phyloP scores from a whole-genome alignment of 164 flowering plant species.

The Liquidambar formosana region DNA sequence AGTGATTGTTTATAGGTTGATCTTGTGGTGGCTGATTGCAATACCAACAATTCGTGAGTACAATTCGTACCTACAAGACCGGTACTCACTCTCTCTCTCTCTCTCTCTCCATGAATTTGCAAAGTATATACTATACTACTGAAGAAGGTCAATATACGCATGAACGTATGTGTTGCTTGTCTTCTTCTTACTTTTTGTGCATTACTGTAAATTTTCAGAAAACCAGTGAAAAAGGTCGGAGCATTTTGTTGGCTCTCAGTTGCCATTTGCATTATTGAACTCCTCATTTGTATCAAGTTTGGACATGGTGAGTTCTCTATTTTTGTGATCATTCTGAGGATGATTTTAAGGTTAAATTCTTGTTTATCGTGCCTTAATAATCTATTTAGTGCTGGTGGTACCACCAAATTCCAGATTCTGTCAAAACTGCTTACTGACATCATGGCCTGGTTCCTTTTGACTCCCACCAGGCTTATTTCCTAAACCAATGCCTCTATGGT shows the following conservation, averaged over 20 bases:
- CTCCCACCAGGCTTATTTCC: constrained; percentile 73
- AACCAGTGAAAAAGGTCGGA: constrained; percentile 71
- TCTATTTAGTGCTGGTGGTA: background rate
- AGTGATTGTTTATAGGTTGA: constrained; percentile 73
- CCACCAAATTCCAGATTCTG: background rate
- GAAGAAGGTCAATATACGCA: too few relatives aligned
- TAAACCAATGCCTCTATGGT: constrained; percentile 78
- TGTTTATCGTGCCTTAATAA: background rate
- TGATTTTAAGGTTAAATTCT: background rate
- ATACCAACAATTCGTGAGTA: constrained; percentile 95
- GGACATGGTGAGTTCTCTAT: constrained; percentile 70
- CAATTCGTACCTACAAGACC: constrained; percentile 88
- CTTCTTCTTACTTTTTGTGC: background rate
- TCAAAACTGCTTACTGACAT: background rate
- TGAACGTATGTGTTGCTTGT: too few relatives aligned
- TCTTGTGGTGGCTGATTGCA: constrained; percentile 96
- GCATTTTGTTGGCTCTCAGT: constrained; percentile 96
- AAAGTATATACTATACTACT: too few relatives aligned
- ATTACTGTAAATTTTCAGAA: constrained; percentile 20
- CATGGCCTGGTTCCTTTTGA: background rate
- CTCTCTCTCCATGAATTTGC: background rate
- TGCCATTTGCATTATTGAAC: constrained; percentile 94
- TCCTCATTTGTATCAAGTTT: constrained; percentile 96
- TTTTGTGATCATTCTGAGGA: background rate
- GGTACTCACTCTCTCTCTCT: constrained; percentile 44